Base-by-base conservation (phyloP, 2,329 filamentous ascomycete genomes). In the Byssoonygena ceratinophila region DNA sequence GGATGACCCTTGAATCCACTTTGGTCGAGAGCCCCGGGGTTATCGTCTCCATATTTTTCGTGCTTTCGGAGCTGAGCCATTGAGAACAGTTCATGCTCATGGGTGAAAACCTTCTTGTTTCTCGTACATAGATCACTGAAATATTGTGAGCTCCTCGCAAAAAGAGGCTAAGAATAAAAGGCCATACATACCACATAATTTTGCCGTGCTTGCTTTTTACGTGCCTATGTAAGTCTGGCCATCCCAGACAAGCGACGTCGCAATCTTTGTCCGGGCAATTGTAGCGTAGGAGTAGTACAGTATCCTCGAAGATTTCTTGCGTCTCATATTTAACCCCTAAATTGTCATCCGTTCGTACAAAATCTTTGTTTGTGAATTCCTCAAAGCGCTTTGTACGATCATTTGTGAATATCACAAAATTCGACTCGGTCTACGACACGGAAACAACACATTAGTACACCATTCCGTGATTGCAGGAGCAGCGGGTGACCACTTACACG, bases 31-130 rank as follows among this genome's bases (percentile, higher is more conserved):
- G 90, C 85, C 31, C 92, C 91, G 3, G 91, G 90, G 58, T 84
- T 84, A 66, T 97, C 87, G 63, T 98, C 92, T 54, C 92, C 92
- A 57, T 84, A 82, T 57, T 81, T 85, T 77, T 97, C 94, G 67
- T 98, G 92, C 62, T 81, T 85, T 59, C 86, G 82, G 46, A 97
- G 75, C 60, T 91, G 87, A 57, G 83, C 79, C 56, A 82, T 78
- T 0, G 86, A 84, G 67, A 96, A 97, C 1, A 98, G 77, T 57
- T 94, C 87, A 66, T 98, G 92, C 69, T 98, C 92, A 70, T 98
- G 92, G 1, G 92, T 96, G 62, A 98, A 98, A 31, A 96, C 89
- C 65, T 95, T 96, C 71, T 98, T 98, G 74, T 96, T 90, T 55
- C 89, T 77, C 5, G 90, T 86, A 69, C 90, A 96, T 9, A 95